phyloP scores from a whole-genome alignment of 2,329 filamentous ascomycete genomes.

The Xylariaceae sp. region DNA sequence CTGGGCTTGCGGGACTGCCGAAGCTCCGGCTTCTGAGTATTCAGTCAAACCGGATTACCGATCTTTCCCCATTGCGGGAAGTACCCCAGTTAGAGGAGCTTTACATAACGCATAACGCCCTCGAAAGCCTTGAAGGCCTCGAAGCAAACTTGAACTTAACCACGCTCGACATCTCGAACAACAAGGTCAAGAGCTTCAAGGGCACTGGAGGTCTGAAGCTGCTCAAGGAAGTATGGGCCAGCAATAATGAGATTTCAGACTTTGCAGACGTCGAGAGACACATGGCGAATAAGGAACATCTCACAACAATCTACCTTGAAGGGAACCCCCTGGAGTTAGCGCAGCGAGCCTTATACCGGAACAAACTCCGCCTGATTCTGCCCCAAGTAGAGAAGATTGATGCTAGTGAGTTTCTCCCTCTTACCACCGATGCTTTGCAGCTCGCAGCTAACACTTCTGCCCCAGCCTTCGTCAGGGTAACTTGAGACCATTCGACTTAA shows the following conservation, averaged over 20 bases:
- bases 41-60: slow-evolving; percentile 86
- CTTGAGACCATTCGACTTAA: slow-evolving; percentile 13
- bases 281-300: slow-evolving; percentile 69
- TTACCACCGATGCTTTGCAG: neutral
- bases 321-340: slow-evolving; percentile 82
- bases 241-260: slow-evolving; percentile 75
- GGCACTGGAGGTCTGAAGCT: slow-evolving; percentile 65
- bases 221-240: slow-evolving; percentile 91
- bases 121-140: slow-evolving; percentile 72
- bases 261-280: slow-evolving; percentile 79
- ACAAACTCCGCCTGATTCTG: slow-evolving; percentile 84
- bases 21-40: slow-evolving; percentile 87
- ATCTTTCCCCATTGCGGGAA: slow-evolving; percentile 69
- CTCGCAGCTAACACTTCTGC: neutral
- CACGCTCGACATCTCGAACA: slow-evolving; percentile 85
- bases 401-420: slow-evolving; percentile 68
- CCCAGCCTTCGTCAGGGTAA: slow-evolving; percentile 27
- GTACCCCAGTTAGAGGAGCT: slow-evolving; percentile 81
- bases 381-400: slow-evolving; percentile 92
- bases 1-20: slow-evolving; percentile 67
- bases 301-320: slow-evolving; percentile 94
- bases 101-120: slow-evolving; percentile 92
- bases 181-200: slow-evolving; percentile 70
- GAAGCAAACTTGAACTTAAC: slow-evolving; percentile 63
- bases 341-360: slow-evolving; percentile 81